Percentiles rank a stretch among this genome's conserved stretches.
Conservation (phyloP, 164 flowering plant genomes). For the Annona squamosa region DNA sequence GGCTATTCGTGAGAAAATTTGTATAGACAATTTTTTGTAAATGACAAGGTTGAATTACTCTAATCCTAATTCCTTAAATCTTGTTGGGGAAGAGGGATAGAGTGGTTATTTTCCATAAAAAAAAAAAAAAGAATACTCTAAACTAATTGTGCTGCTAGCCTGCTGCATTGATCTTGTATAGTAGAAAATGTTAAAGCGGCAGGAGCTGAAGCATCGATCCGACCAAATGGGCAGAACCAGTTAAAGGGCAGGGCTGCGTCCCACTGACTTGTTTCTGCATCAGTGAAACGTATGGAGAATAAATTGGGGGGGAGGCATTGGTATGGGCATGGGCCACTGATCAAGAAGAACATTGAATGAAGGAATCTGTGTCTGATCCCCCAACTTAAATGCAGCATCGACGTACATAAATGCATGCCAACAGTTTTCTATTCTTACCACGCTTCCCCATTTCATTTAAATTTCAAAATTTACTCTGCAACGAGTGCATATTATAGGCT, state of each 20-base stretch:
- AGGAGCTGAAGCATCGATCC: neutral
- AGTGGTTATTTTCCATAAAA: too few species aligned
- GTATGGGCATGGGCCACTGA: neutral
- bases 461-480: neutral
- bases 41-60: too few species aligned
- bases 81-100: too few species aligned
- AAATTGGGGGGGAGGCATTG: too few species aligned
- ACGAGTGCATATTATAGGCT: too few species aligned
- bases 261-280: neutral
- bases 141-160: too few species aligned
- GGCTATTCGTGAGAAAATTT: too few species aligned
- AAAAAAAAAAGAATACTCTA: too few species aligned
- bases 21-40: too few species aligned
- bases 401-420: slow-evolving; percentile 7
- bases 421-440: slow-evolving; percentile 8
- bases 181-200: too few species aligned
- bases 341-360: slow-evolving; percentile 1
- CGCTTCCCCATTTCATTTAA: neutral
- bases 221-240: neutral
- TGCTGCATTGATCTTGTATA: too few species aligned
- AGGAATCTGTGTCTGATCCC: slow-evolving; percentile 9
- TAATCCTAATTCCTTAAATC: too few species aligned
- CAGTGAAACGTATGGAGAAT: neutral
- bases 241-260: neutral
- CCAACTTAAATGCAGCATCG: slow-evolving; percentile 3